These are phyloP conservation scores for Scortechinia acanthostroma DNA, from an alignment of 2,329 filamentous ascomycete species.

Conservation along the genomic window DNA sequence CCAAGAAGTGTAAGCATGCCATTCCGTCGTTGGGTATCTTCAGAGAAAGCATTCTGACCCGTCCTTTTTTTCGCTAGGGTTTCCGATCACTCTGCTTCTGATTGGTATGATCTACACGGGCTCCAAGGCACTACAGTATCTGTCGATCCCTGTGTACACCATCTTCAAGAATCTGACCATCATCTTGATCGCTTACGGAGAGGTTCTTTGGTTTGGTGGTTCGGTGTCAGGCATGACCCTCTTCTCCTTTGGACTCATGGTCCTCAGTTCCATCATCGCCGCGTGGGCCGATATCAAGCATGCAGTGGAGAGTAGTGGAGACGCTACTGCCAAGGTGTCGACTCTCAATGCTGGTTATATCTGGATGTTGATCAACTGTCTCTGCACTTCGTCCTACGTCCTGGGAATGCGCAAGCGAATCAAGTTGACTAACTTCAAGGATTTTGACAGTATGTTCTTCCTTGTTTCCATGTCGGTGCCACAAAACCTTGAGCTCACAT, in stretches of 20 bases:
- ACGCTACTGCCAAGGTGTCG: slow-evolving; percentile 61
- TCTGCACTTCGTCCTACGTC: slow-evolving; percentile 85
- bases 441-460: slow-evolving; percentile 80
- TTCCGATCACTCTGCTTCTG: slow-evolving; percentile 87
- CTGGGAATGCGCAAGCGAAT: slow-evolving; percentile 96
- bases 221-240: slow-evolving; percentile 80
- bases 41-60: background rate
- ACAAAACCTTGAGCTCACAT: slow-evolving; percentile 4
- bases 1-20: slow-evolving; percentile 51
- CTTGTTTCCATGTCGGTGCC: background rate
- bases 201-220: slow-evolving; percentile 96
- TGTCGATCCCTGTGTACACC: slow-evolving; percentile 96
- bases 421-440: slow-evolving; percentile 99
- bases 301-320: slow-evolving; percentile 58
- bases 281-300: slow-evolving; percentile 96
- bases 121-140: slow-evolving; percentile 89
- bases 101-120: slow-evolving; percentile 99
- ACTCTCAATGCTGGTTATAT: slow-evolving; percentile 91
- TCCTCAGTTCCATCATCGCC: slow-evolving; percentile 85
- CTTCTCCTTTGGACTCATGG: slow-evolving; percentile 93
- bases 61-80: slow-evolving; percentile 56
- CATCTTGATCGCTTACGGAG: slow-evolving; percentile 95
- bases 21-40: too few relatives aligned
- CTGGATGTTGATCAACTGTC: slow-evolving; percentile 96
- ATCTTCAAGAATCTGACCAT: slow-evolving; percentile 99